phyloP scores from a whole-genome alignment of 148 eudicot species.

The Nepenthes mirabilis region DNA sequence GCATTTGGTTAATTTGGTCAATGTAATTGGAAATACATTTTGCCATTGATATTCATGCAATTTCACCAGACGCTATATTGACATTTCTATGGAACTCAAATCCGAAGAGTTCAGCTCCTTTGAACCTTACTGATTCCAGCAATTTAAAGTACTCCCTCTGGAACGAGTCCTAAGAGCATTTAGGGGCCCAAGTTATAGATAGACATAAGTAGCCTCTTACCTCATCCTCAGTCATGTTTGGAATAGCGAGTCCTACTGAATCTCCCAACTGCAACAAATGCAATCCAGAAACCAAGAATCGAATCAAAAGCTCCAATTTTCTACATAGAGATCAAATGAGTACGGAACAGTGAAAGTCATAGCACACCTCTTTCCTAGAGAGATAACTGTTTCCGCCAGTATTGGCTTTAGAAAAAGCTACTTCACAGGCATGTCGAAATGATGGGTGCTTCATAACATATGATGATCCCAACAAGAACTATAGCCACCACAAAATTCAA shows the following conservation, averaged over 20 bases:
- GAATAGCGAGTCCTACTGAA: constrained; percentile 20
- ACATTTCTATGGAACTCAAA: no score
- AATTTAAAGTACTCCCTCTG: no score
- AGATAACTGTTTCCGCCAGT: constrained; percentile 16
- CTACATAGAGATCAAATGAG: background rate
- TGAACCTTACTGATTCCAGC: no score
- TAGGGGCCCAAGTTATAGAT: no score
- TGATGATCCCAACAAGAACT: constrained; percentile 52
- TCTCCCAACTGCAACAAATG: constrained; percentile 26
- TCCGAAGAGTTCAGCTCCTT: no score
- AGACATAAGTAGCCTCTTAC: constrained; percentile 9
- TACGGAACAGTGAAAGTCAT: background rate
- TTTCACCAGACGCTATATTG: no score
- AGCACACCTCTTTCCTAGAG: constrained; percentile 34
- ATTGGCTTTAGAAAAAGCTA: constrained; percentile 29
- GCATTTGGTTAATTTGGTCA: no score
- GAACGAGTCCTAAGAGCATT: no score
- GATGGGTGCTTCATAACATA: constrained; percentile 44
- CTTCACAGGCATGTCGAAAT: constrained; percentile 42
- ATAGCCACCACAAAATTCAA: constrained; percentile 3
- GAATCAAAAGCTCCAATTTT: background rate
- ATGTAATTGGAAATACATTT: no score
- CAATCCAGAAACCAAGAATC: constrained; percentile 1
- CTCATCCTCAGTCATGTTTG: constrained; percentile 37
- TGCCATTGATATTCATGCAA: no score